Conservation (phyloP, 2,329 filamentous ascomycete species). For the Sporothrix variecibatus region DNA sequence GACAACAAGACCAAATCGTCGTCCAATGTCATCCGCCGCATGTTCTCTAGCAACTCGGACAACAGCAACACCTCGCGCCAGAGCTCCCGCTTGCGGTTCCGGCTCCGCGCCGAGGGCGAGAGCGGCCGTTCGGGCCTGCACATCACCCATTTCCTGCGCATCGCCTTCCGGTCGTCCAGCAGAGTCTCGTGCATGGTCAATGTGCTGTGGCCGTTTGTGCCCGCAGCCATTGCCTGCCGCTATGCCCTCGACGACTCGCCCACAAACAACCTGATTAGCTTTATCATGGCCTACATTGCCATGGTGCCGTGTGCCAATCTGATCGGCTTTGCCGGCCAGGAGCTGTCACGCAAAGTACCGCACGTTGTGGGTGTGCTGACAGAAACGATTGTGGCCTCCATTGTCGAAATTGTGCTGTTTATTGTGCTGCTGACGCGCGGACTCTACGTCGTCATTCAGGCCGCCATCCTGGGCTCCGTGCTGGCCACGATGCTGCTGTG, state of each 20-base stretch:
- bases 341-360: conserved; percentile 72
- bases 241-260: conserved; percentile 40
- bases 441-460: conserved; percentile 72
- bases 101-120: conserved; percentile 53
- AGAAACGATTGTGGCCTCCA: conserved; percentile 66
- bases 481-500: conserved; percentile 80
- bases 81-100: conserved; percentile 26
- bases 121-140: conserved; percentile 68
- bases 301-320: conserved; percentile 78
- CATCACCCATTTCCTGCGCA: conserved; percentile 62
- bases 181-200: conserved; percentile 66
- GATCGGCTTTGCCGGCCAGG: conserved; percentile 72
- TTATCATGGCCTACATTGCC: conserved; percentile 71
- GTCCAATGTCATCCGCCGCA: background rate
- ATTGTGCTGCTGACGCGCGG: conserved; percentile 65
- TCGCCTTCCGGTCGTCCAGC: conserved; percentile 65
- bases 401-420: conserved; percentile 83
- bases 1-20: background rate
- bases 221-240: conserved; percentile 66
- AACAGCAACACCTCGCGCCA: background rate
- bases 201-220: conserved; percentile 73
- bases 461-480: conserved; percentile 81
- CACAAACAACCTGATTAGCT: conserved; percentile 60
- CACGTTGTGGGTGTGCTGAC: conserved; percentile 68
- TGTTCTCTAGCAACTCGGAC: background rate